Evolutionary conservation across 2,329 filamentous ascomycete species (phyloP).

Genomic region (Penicillium sp.): DNA sequence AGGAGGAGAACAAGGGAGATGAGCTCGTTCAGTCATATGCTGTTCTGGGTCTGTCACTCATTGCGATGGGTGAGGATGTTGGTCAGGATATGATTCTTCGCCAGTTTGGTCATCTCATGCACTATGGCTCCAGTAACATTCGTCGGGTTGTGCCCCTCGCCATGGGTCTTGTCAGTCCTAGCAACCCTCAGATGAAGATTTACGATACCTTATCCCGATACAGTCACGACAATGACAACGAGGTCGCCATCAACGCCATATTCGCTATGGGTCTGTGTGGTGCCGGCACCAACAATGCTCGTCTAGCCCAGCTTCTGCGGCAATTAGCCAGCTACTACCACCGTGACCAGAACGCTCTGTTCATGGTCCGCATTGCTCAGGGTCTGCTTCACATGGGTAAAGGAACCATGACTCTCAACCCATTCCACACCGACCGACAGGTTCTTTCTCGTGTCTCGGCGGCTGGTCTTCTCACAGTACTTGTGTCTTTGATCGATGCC

Average conservation of each 20-base stretch:
- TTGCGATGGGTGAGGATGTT: slow-evolving; percentile 97
- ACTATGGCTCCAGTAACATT: slow-evolving; percentile 97
- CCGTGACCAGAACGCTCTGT: slow-evolving; percentile 90
- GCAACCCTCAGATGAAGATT: slow-evolving; percentile 99
- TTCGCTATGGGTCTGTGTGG: slow-evolving; percentile 98
- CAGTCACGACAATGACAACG: slow-evolving; percentile 97
- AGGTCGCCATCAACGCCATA: slow-evolving; percentile 97
- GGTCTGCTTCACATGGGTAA: slow-evolving; percentile 99
- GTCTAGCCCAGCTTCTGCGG: slow-evolving; percentile 87
- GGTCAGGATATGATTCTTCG: slow-evolving; percentile 98
- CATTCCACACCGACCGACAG: slow-evolving; percentile 98
- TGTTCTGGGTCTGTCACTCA: slow-evolving; percentile 87
- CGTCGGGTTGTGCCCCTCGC: slow-evolving; percentile 92
- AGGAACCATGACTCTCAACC: slow-evolving; percentile 90
- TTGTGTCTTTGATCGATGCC: slow-evolving; percentile 92
- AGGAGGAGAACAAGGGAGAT: slow-evolving; percentile 91
- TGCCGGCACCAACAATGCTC: slow-evolving; percentile 96
- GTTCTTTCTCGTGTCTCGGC: slow-evolving; percentile 90
- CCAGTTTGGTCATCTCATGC: slow-evolving; percentile 97
- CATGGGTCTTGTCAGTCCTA: slow-evolving; percentile 94
- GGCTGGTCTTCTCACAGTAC: slow-evolving; percentile 82
- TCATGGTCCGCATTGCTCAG: slow-evolving; percentile 99
- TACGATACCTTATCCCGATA: slow-evolving; percentile 98
- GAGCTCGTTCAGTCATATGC: slow-evolving; percentile 95
- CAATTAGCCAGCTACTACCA: slow-evolving; percentile 98